phyloP scores from a whole-genome alignment of 225 moss, liverwort and hornwort species.

The Asterella californica region DNA sequence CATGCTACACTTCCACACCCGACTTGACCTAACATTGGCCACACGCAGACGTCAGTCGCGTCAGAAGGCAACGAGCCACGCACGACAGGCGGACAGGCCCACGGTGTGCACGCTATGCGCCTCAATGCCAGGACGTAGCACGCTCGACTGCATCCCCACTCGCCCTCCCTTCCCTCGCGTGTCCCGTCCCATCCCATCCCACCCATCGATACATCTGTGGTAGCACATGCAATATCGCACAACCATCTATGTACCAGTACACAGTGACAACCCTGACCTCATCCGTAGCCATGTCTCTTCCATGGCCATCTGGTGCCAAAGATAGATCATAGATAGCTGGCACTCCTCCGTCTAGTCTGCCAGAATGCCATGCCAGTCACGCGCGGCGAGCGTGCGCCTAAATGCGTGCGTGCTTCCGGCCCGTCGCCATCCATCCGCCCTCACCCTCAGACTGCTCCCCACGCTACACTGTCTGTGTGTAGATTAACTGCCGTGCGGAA shows the following conservation, averaged over 20 bases:
- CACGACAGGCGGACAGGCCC: constrained; percentile 14
- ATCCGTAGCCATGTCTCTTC: neutral
- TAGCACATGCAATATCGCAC: too few relatives aligned
- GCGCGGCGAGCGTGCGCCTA: constrained; percentile 16
- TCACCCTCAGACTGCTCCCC: too few relatives aligned
- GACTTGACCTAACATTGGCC: constrained; percentile 1
- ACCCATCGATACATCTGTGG: too few relatives aligned
- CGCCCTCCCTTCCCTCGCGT: neutral
- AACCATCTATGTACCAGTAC: too few relatives aligned
- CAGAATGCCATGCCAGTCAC: constrained; percentile 15
- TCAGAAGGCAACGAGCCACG: neutral
- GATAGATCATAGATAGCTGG: too few relatives aligned
- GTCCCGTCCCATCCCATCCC: neutral
- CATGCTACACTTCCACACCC: neutral
- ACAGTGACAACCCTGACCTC: neutral
- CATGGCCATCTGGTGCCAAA: neutral
- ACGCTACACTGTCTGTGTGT: too few relatives aligned
- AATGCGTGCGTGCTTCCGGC: constrained; percentile 6
- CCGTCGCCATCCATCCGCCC: constrained; percentile 6
- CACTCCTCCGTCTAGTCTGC: constrained; percentile 10
- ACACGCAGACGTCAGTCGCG: constrained; percentile 8
- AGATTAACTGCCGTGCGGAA: too few relatives aligned
- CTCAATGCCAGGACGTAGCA: constrained; percentile 13
- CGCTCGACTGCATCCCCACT: constrained; percentile 10
- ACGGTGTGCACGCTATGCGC: constrained; percentile 11